Conservation (phyloP, 352 stramenopile species). For the Phytopythium ostracodes region DNA sequence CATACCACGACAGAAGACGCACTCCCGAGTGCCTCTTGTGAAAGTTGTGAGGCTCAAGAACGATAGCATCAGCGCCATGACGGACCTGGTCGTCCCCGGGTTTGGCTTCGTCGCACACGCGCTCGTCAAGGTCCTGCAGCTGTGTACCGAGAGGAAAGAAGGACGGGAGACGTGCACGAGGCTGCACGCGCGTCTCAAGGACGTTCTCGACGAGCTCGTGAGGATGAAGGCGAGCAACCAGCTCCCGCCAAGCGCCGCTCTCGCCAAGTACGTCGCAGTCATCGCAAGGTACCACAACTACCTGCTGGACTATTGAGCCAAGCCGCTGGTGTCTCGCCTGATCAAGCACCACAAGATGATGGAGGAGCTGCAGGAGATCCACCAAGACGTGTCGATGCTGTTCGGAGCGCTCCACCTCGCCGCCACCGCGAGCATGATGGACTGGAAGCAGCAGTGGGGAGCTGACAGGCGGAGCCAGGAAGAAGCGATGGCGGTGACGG, state of each 20-base stretch:
- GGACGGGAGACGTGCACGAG: slow-evolving; percentile 12
- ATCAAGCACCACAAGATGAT: slow-evolving; percentile 9
- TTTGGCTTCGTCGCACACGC: slow-evolving; percentile 22
- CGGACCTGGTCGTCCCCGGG: slow-evolving; percentile 25
- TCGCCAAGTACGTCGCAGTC: slow-evolving; percentile 10
- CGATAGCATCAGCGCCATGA: neutral
- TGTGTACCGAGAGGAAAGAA: slow-evolving; percentile 27
- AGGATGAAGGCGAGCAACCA: neutral
- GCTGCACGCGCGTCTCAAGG: slow-evolving; percentile 12
- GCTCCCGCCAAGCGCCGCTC: neutral
- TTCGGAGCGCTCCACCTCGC: slow-evolving; percentile 8
- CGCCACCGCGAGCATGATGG: slow-evolving; percentile 7
- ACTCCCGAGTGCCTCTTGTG: too few relatives aligned
- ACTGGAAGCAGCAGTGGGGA: slow-evolving; percentile 15
- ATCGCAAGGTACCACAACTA: slow-evolving; percentile 1
- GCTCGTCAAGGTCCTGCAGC: slow-evolving; percentile 17
- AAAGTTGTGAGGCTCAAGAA: too few relatives aligned
- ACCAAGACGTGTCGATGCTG: slow-evolving; percentile 15
- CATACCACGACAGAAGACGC: too few relatives aligned
- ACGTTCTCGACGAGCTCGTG: neutral
- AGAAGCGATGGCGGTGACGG: neutral
- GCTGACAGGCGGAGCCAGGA: slow-evolving; percentile 4
- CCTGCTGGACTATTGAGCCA: slow-evolving; percentile 8
- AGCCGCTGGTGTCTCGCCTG: slow-evolving; percentile 11
- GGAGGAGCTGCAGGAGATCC: slow-evolving; percentile 9